These are phyloP conservation scores for Nemania bipapillata DNA, from an alignment of 2,329 filamentous ascomycete species.

Conservation along the genomic window DNA sequence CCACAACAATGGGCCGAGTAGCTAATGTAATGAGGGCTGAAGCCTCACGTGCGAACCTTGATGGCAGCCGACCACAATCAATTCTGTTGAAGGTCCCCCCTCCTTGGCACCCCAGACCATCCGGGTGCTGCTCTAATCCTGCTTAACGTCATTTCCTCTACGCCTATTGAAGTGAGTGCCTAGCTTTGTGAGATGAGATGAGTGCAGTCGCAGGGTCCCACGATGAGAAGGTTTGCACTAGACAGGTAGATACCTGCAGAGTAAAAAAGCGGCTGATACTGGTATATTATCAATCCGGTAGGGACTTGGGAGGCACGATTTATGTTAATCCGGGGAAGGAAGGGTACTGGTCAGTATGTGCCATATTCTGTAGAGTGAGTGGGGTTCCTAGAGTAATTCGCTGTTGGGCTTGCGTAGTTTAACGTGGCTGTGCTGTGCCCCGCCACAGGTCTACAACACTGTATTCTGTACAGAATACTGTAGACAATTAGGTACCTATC, in stretches of 20 bases:
- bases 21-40: not conserved
- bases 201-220: not conserved
- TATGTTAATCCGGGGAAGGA: too few species aligned
- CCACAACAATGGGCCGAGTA: not conserved
- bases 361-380: too few species aligned
- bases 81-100: not conserved
- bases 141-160: constrained; percentile 1
- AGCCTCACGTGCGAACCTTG: constrained; percentile 24
- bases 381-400: too few species aligned
- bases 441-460: constrained; percentile 20
- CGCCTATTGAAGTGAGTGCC: not conserved
- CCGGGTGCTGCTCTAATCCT: constrained; percentile 16
- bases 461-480: too few species aligned
- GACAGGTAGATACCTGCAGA: not conserved
- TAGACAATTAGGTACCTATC: too few species aligned
- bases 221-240: constrained; percentile 12
- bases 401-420: not conserved
- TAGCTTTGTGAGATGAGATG: constrained; percentile 4
- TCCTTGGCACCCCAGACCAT: constrained; percentile 16
- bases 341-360: not conserved
- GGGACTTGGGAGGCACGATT: not conserved
- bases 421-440: constrained; percentile 29
- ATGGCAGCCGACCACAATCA: constrained; percentile 22
- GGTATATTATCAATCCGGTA: not conserved
- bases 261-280: not conserved